These are phyloP conservation scores for Amanita rubescens DNA, from an alignment of 768 basidiomycete species.

Conservation along the genomic window DNA sequence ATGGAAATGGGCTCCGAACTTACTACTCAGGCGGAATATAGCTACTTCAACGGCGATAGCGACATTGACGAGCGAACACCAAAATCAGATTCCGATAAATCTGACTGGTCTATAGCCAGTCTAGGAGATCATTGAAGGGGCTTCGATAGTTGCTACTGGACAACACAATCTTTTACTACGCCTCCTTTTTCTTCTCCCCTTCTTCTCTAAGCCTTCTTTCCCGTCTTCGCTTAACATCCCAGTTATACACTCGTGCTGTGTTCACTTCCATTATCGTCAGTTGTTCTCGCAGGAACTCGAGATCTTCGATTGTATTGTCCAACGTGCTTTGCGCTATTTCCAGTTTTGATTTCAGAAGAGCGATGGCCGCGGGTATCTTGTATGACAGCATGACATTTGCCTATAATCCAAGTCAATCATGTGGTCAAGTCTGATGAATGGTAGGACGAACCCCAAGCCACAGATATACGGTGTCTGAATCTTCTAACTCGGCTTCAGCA, in stretches of 20 bases:
- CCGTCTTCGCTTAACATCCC: constrained; percentile 83
- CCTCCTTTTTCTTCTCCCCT: constrained; percentile 3
- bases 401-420: constrained; percentile 29
- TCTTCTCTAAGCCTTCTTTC: constrained; percentile 42
- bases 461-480: constrained; percentile 83
- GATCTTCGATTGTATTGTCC: constrained; percentile 70
- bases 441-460: constrained; percentile 79
- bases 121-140: too few species aligned
- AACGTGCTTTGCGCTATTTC: constrained; percentile 59
- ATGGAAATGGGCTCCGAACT: too few species aligned
- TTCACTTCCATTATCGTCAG: constrained; percentile 96
- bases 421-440: constrained; percentile 18
- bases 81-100: too few species aligned
- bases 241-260: constrained; percentile 92
- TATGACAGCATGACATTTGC: constrained; percentile 98
- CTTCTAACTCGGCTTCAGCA: constrained; percentile 83
- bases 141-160: neutral
- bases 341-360: constrained; percentile 71
- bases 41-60: too few species aligned
- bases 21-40: too few species aligned
- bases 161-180: neutral
- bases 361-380: constrained; percentile 69
- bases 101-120: too few species aligned
- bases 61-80: too few species aligned
- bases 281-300: constrained; percentile 92